Percentiles rank a stretch among this genome's conserved stretches.
Conservation (phyloP, 225 moss, liverwort and hornwort genomes). For the Anthoceros angustus region DNA sequence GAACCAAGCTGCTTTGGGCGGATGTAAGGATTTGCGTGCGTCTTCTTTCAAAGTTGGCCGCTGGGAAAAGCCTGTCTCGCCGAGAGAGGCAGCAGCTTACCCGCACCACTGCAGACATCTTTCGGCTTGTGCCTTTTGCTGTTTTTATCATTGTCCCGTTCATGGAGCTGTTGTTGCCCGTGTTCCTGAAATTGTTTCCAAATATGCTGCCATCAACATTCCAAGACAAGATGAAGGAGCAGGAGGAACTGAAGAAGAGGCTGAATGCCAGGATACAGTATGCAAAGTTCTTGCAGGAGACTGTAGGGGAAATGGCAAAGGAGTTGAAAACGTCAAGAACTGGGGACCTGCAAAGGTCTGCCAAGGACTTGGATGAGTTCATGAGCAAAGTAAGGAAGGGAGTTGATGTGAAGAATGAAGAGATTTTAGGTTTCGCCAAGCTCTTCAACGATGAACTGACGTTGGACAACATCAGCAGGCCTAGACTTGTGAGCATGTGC, state of each 20-base stretch:
- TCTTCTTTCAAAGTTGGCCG: constrained; percentile 73
- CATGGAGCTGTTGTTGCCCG: constrained; percentile 87
- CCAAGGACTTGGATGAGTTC: constrained; percentile 71
- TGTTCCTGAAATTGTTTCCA: constrained; percentile 84
- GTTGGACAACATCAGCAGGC: constrained; percentile 89
- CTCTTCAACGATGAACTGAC: constrained; percentile 96
- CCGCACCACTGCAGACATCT: constrained; percentile 95
- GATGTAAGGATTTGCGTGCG: constrained; percentile 87
- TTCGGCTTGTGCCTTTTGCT: constrained; percentile 94
- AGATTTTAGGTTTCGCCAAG: constrained; percentile 78
- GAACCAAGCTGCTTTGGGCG: constrained; percentile 90
- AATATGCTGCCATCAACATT: constrained; percentile 99
- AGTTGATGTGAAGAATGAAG: constrained; percentile 63
- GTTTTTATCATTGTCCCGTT: constrained; percentile 95
- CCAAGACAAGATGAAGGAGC: constrained; percentile 99
- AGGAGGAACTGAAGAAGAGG: constrained; percentile 86
- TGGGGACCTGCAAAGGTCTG: constrained; percentile 84
- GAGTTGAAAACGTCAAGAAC: constrained; percentile 81
- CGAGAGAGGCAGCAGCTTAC: constrained; percentile 91
- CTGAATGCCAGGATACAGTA: constrained; percentile 95
- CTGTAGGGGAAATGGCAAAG: constrained; percentile 95
- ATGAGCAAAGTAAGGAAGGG: constrained; percentile 96
- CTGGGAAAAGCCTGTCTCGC: constrained; percentile 63
- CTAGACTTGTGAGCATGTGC: constrained; percentile 98
- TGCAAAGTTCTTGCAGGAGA: constrained; percentile 96